These are phyloP conservation scores for Lineolata rhizophorae DNA, from an alignment of 495 filamentous ascomycete species.

Conservation along the genomic window DNA sequence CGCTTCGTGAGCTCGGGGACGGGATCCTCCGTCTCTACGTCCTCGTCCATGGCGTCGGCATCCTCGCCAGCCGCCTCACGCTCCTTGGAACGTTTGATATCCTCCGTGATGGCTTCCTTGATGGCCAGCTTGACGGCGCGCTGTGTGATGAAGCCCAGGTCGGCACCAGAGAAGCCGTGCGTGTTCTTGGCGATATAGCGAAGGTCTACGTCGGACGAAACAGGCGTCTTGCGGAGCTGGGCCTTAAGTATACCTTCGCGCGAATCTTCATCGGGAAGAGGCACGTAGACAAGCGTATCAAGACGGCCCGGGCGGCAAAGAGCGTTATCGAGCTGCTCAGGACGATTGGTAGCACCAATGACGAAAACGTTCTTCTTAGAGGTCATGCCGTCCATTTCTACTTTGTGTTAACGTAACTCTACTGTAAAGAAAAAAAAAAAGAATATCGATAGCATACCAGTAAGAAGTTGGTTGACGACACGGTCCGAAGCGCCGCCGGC, in stretches of 20 bases:
- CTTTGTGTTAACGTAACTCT: conserved; percentile 3
- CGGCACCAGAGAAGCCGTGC: conserved; percentile 97
- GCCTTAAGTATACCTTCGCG: conserved; percentile 80
- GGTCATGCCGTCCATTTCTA: conserved; percentile 98
- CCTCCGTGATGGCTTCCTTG: conserved; percentile 78
- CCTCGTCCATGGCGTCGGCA: conserved; percentile 54
- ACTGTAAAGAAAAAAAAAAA: conserved; percentile 8
- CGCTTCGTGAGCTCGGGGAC: conserved; percentile 91
- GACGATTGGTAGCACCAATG: conserved; percentile 95
- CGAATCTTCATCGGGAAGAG: conserved; percentile 73
- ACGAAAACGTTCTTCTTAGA: conserved; percentile 99
- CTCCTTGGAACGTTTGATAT: conserved; percentile 74
- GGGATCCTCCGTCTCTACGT: conserved; percentile 69
- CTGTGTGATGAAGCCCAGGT: conserved; percentile 97
- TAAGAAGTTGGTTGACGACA: conserved; percentile 98
- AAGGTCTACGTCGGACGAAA: conserved; percentile 69
- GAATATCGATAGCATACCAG: no score
- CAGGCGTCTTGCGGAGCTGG: conserved; percentile 95
- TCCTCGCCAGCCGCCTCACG: conserved; percentile 71
- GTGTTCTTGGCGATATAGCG: conserved; percentile 88
- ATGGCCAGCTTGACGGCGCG: conserved; percentile 98
- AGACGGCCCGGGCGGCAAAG: conserved; percentile 96
- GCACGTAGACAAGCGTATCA: conserved; percentile 94
- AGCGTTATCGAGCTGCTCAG: conserved; percentile 93
- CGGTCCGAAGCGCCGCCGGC: conserved; percentile 96